Evolutionary conservation across 164 flowering plant species (phyloP), one percentile per base, ranked within the genome.

Genomic region (Chimonanthus salicifolius): DNA sequence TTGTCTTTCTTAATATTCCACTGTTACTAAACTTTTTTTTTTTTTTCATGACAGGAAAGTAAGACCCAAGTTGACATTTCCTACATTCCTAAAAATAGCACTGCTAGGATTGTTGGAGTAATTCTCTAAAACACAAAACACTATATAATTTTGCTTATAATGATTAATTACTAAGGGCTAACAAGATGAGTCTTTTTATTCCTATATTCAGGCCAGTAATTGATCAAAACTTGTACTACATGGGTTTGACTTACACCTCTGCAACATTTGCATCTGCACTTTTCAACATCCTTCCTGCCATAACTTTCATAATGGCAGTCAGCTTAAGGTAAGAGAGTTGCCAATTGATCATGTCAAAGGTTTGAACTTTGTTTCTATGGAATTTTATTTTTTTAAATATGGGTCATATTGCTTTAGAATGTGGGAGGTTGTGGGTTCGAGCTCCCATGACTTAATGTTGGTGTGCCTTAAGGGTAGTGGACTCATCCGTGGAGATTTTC

Each of bases 101-200:
- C 74, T 77, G 72, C 94, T 95, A 16, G 98, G 86, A 58, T 87
- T 92, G 44, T 68, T 95, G 6, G 98, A 93, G 99, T 95, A 93
- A 76, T 75, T 71, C 75, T 67, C 84, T 66, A 47, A 72, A 46
- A 4, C 49, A 6, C 46, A 0, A 43, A 48, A 11, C 4, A 48
- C 18, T 33, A 5, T 49, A 10, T 20, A 4, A 15, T n/a, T 51
- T 48, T 43, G 18, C 18, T 50, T 47, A n/a, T n/a, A 3, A 4
- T 46, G 15, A n/a, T 62, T 33, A 6, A 5, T 33, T 6, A 67
- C 3, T 9, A 7, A 13, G 46, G 16, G 3, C 54, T 64, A 20
- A 47, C 74, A 47, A 48, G n/a, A 13, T 6, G 4, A 72, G 11
- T 60, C 5, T 60, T 8, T 45, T 47, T 48, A 5, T 33, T 7